A percentile compares a stretch with the other conserved stretches of the same genome.
Evolutionary conservation across 108 stramenopile genomes (phyloP).

Genomic region (Nitzschia inconspicua): DNA sequence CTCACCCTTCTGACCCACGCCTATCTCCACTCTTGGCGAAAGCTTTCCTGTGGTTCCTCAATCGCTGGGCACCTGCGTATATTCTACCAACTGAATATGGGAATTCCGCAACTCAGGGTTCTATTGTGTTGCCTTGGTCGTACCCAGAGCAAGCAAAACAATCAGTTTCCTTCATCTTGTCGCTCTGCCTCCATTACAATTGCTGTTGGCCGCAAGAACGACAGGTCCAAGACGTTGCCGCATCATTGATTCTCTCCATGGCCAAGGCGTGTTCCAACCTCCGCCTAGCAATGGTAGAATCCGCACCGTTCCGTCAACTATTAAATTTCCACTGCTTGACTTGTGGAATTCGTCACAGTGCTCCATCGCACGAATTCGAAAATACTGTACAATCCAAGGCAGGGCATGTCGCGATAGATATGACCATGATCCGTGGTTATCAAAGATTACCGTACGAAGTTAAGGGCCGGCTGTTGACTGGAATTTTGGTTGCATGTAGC

Average conservation of each 20-base stretch:
- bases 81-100: conserved; percentile 63
- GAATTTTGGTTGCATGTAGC: conserved; percentile 61
- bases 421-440: conserved; percentile 59
- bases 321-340: conserved; percentile 58
- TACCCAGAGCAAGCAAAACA: conserved; percentile 49
- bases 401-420: conserved; percentile 23
- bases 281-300: conserved; percentile 45
- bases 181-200: conserved; percentile 73
- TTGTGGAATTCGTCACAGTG: conserved; percentile 60
- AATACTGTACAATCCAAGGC: conserved; percentile 31
- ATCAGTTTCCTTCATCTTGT: conserved; percentile 57
- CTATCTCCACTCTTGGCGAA: conserved; percentile 78
- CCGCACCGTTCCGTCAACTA: conserved; percentile 64
- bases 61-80: conserved; percentile 77
- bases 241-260: conserved; percentile 48
- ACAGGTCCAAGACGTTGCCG: conserved; percentile 62
- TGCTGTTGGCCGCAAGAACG: conserved; percentile 86
- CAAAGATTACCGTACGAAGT: conserved; percentile 71
- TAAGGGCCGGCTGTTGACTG: conserved; percentile 59
- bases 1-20: conserved; percentile 45
- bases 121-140: conserved; percentile 56
- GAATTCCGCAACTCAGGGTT: conserved; percentile 6
- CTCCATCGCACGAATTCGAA: conserved; percentile 42
- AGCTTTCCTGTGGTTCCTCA: conserved; percentile 73
- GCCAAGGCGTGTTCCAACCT: conserved; percentile 45